phyloP scores from a whole-genome alignment of 2,329 filamentous ascomycete genomes.

The Bipolaris sorokiniana region DNA sequence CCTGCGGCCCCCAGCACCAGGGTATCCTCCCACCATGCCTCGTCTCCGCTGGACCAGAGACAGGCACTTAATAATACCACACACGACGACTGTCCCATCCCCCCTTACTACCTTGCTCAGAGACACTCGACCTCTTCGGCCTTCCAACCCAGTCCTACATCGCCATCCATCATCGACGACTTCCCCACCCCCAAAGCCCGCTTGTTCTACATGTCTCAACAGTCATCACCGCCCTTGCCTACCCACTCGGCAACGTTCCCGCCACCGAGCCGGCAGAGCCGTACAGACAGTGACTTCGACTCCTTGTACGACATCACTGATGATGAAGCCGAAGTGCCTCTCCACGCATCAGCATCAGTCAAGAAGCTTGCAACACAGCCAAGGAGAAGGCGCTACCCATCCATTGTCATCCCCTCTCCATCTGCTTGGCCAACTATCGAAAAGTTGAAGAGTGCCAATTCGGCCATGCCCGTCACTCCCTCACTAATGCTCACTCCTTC shows the following conservation, averaged over 20 bases:
- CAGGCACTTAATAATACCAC: constrained; percentile 68
- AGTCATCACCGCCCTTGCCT: constrained; percentile 59
- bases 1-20: constrained; percentile 36
- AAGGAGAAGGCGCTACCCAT: constrained; percentile 61
- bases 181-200: constrained; percentile 75
- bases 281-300: constrained; percentile 77
- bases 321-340: constrained; percentile 65
- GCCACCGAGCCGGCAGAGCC: constrained; percentile 69
- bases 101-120: constrained; percentile 49
- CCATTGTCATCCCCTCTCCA: constrained; percentile 64
- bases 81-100: constrained; percentile 53
- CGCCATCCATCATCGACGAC: constrained; percentile 60
- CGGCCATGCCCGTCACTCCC: constrained; percentile 55
- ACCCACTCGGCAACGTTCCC: constrained; percentile 41
- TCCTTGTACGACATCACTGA: constrained; percentile 88
- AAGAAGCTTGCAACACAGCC: constrained; percentile 47
- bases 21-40: constrained; percentile 31
- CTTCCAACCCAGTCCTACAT: constrained; percentile 39
- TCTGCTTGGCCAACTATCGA: constrained; percentile 64
- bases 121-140: constrained; percentile 42
- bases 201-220: constrained; percentile 59
- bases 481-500: constrained; percentile 73
- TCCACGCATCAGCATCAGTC: constrained; percentile 60
- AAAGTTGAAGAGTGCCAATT: constrained; percentile 61
- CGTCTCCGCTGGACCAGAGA: constrained; percentile 63